A percentile compares a stretch with the other conserved stretches of the same genome.
Evolutionary conservation across 2,329 filamentous ascomycete genomes (phyloP).

Genomic region (Lizonia empirigonia): DNA sequence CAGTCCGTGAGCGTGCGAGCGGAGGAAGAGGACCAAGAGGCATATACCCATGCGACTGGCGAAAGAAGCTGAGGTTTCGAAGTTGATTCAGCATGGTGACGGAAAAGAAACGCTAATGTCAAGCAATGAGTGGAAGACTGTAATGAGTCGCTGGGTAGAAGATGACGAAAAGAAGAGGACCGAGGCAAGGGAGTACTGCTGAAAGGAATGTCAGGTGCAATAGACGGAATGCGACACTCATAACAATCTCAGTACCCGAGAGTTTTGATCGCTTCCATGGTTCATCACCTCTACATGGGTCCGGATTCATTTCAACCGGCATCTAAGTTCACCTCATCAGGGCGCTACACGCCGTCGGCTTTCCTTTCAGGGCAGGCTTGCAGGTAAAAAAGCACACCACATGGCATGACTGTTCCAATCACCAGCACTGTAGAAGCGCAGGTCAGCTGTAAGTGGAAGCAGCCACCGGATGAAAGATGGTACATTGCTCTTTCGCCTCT

Average conservation of each 20-base stretch:
- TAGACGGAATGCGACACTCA: background rate
- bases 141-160: background rate
- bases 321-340: background rate
- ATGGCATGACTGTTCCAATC: background rate
- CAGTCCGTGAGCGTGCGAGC: constrained; percentile 9
- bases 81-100: constrained; percentile 2
- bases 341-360: background rate
- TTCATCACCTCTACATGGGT: background rate
- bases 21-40: constrained; percentile 3
- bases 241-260: background rate
- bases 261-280: background rate
- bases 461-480: background rate
- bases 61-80: constrained; percentile 4
- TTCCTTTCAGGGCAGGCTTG: background rate
- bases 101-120: background rate
- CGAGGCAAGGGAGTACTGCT: background rate
- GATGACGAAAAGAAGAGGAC: background rate
- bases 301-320: background rate
- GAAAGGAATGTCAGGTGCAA: background rate
- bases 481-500: no score
- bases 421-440: background rate
- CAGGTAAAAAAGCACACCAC: background rate
- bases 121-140: background rate
- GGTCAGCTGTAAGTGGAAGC: background rate
- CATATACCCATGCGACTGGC: constrained; percentile 13